phyloP scores from a whole-genome alignment of 2,329 filamentous ascomycete species.

The Beauveria rudraprayagi region DNA sequence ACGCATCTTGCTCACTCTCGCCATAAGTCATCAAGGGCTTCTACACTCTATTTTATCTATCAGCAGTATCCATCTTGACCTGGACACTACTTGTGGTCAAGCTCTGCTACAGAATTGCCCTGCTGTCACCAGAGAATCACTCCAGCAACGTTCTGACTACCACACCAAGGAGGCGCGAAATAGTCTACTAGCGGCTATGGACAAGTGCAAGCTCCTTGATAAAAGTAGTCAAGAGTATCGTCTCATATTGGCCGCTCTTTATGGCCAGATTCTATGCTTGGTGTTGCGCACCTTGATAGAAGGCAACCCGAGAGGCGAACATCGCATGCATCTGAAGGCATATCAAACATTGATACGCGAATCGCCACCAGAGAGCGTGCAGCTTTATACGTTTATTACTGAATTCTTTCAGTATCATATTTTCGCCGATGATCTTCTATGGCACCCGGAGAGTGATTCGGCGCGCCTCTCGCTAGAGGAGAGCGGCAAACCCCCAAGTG shows the following conservation, averaged over 20 bases:
- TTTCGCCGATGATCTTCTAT: constrained; percentile 54
- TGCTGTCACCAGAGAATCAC: constrained; percentile 35
- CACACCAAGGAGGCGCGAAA: constrained; percentile 49
- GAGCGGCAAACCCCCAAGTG: constrained; percentile 21
- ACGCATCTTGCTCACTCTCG: constrained; percentile 74
- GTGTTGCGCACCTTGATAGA: constrained; percentile 51
- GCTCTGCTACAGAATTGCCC: constrained; percentile 44
- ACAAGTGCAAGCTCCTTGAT: constrained; percentile 30
- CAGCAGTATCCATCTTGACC: constrained; percentile 68
- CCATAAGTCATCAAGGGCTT: constrained; percentile 67
- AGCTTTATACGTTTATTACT: constrained; percentile 56
- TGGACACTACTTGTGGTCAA: constrained; percentile 46
- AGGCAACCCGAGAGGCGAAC: constrained; percentile 54
- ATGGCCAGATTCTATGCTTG: constrained; percentile 56
- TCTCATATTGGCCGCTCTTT: constrained; percentile 44
- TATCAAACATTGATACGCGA: constrained; percentile 64
- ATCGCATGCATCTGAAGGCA: constrained; percentile 69
- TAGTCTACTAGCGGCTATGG: constrained; percentile 41
- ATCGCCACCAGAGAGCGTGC: constrained; percentile 53
- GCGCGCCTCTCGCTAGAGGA: constrained; percentile 34
- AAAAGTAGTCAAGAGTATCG: constrained; percentile 36
- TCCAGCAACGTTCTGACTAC: constrained; percentile 44
- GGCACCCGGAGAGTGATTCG: constrained; percentile 32
- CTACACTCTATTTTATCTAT: constrained; percentile 88
- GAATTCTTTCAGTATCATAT: constrained; percentile 84